Conservation (phyloP, 2,329 filamentous ascomycete species). For the Calonectria ilicicola region DNA sequence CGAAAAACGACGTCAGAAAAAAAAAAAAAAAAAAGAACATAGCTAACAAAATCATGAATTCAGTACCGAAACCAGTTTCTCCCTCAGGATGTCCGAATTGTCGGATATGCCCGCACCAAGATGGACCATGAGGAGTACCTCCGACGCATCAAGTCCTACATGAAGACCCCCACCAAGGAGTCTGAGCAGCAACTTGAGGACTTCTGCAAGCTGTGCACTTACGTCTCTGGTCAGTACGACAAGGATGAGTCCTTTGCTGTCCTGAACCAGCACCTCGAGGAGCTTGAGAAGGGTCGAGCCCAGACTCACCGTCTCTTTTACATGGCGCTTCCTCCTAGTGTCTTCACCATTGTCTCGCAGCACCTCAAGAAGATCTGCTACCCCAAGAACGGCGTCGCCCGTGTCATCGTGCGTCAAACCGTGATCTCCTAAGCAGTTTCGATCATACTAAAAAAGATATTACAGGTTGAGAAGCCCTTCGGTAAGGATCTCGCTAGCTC, state of each 20-base stretch:
- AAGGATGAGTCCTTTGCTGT: slow-evolving; percentile 92
- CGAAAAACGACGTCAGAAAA: not conserved
- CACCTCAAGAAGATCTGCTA: slow-evolving; percentile 98
- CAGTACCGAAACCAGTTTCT: slow-evolving; percentile 99
- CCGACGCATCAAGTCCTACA: slow-evolving; percentile 94
- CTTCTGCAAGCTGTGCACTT: slow-evolving; percentile 89
- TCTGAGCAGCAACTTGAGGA: slow-evolving; percentile 94
- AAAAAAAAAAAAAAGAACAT: not conserved
- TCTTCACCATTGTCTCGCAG: slow-evolving; percentile 97
- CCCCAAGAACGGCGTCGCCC: slow-evolving; percentile 87
- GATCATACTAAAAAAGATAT: slow-evolving; percentile 34
- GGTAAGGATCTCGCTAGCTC: slow-evolving; percentile 97
- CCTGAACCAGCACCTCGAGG: slow-evolving; percentile 86
- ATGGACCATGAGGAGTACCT: slow-evolving; percentile 98
- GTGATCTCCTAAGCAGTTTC: not conserved
- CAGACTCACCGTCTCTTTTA: slow-evolving; percentile 97
- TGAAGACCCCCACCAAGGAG: slow-evolving; percentile 98
- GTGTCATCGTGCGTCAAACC: slow-evolving; percentile 82
- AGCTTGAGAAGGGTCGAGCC: slow-evolving; percentile 83
- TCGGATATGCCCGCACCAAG: slow-evolving; percentile 99
- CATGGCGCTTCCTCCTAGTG: slow-evolving; percentile 97
- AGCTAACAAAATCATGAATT: slow-evolving; percentile 20
- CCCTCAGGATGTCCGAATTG: slow-evolving; percentile 93
- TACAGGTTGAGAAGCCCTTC: slow-evolving; percentile 97
- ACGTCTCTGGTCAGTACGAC: slow-evolving; percentile 98